Conservation (phyloP, 2,329 filamentous ascomycete species). For the Parascedosporium putredinis region DNA sequence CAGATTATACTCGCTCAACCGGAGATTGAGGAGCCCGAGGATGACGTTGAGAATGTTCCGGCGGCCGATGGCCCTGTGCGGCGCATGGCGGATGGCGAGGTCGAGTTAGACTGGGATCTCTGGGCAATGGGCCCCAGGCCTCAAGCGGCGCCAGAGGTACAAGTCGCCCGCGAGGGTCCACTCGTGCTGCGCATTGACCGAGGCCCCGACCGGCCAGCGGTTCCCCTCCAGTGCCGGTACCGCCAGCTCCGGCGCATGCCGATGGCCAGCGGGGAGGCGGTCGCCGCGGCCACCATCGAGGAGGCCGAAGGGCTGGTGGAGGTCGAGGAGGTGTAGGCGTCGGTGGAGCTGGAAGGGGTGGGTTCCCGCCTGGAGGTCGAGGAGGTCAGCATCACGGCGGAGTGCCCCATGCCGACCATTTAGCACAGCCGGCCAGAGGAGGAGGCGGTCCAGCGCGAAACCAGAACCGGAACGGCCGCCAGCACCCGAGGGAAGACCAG, state of each 20-base stretch:
- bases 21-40: constrained; percentile 23
- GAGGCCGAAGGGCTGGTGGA: neutral
- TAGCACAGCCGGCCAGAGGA: neutral
- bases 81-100: constrained; percentile 13
- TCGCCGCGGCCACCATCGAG: constrained; percentile 17
- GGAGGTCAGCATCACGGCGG: neutral
- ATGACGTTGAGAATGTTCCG: constrained; percentile 10
- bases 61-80: constrained; percentile 19
- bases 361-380: neutral
- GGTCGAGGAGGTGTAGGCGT: neutral
- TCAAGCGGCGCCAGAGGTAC: neutral
- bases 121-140: neutral
- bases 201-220: constrained; percentile 20
- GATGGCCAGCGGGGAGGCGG: constrained; percentile 16
- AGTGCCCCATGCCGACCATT: neutral
- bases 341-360: neutral
- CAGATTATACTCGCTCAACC: constrained; percentile 14
- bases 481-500: constrained; percentile 13
- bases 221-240: constrained; percentile 6
- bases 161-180: constrained; percentile 44
- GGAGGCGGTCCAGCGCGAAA: neutral
- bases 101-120: constrained; percentile 5
- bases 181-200: constrained; percentile 43
- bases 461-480: constrained; percentile 1
- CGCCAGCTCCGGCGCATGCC: neutral